Percentiles rank a stretch among this genome's conserved stretches.
Evolutionary conservation across 2,329 filamentous ascomycete genomes (phyloP).

Genomic region (Fusarium gaditjirri): DNA sequence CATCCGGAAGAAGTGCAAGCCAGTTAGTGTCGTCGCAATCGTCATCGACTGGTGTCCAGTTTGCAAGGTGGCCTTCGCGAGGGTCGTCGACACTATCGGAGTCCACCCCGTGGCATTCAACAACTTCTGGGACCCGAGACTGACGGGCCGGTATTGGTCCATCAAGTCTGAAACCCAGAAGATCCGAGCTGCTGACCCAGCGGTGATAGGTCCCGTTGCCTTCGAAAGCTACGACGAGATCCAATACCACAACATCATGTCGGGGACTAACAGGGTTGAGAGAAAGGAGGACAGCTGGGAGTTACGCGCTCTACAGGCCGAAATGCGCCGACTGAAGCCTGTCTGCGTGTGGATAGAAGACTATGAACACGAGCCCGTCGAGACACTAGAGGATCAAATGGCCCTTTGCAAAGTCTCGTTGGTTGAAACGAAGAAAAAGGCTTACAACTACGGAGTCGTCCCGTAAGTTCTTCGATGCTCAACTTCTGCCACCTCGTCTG

Average conservation of each 20-base stretch:
- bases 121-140: slow-evolving; percentile 2
- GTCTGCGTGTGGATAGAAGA: not conserved
- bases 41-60: slow-evolving; percentile 8
- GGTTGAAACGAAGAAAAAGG: not conserved
- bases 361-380: not conserved
- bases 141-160: slow-evolving; percentile 8
- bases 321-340: not conserved
- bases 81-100: not conserved
- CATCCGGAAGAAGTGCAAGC: not conserved
- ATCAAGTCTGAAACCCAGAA: slow-evolving; percentile 1
- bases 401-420: not conserved
- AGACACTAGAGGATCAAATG: not conserved
- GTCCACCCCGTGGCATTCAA: not conserved
- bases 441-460: not conserved
- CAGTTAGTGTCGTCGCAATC: not conserved
- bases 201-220: not conserved
- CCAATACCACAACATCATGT: not conserved
- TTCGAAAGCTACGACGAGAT: not conserved
- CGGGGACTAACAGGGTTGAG: too few species aligned
- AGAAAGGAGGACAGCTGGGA: not conserved
- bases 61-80: not conserved
- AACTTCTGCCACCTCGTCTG: not conserved
- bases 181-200: not conserved
- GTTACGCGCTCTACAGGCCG: not conserved
- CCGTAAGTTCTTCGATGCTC: not conserved